Evolutionary conservation across 2,329 filamentous ascomycete species (phyloP).

Genomic region (Fusarium xylarioides): DNA sequence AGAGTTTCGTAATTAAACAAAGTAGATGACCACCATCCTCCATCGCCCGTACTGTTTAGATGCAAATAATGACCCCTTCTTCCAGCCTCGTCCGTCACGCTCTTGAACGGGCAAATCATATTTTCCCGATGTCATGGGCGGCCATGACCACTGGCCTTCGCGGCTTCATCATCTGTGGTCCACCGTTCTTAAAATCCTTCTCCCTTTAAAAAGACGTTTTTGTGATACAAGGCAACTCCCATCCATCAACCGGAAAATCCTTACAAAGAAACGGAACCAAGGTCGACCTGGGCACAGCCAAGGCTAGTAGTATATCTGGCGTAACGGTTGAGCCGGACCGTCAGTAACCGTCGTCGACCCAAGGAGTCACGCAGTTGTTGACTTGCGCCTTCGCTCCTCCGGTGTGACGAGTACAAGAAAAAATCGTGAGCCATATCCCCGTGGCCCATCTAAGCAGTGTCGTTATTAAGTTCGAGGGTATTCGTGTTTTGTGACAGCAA

Average conservation of each 20-base stretch:
- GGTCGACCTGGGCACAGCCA: slow-evolving; percentile 42
- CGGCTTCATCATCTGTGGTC: slow-evolving; percentile 33
- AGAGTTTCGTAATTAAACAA: slow-evolving; percentile 61
- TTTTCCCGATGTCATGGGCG: slow-evolving; percentile 22
- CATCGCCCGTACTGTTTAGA: slow-evolving; percentile 46
- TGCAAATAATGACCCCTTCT: slow-evolving; percentile 43
- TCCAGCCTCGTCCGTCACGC: slow-evolving; percentile 31
- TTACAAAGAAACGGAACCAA: slow-evolving; percentile 45
- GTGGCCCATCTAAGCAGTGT: slow-evolving; percentile 49
- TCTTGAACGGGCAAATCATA: slow-evolving; percentile 29
- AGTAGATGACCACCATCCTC: slow-evolving; percentile 57
- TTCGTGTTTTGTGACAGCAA: slow-evolving; percentile 52
- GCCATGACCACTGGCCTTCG: slow-evolving; percentile 32
- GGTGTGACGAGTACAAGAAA: slow-evolving; percentile 47
- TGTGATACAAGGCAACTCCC: slow-evolving; percentile 47
- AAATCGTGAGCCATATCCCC: slow-evolving; percentile 52
- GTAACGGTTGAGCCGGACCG: slow-evolving; percentile 24
- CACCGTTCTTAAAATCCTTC: slow-evolving; percentile 38
- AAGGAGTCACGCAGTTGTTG: slow-evolving; percentile 30
- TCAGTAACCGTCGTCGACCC: slow-evolving; percentile 23
- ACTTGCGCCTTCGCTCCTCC: slow-evolving; percentile 39
- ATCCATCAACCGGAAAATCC: slow-evolving; percentile 44
- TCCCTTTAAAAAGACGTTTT: slow-evolving; percentile 42
- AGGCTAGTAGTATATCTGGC: slow-evolving; percentile 38
- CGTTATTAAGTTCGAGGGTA: slow-evolving; percentile 56